Percentiles rank a stretch among this genome's conserved stretches.
These are phyloP conservation scores for Conringia planisiliqua DNA, from an alignment of 345 rosid species.

Conservation along the genomic window DNA sequence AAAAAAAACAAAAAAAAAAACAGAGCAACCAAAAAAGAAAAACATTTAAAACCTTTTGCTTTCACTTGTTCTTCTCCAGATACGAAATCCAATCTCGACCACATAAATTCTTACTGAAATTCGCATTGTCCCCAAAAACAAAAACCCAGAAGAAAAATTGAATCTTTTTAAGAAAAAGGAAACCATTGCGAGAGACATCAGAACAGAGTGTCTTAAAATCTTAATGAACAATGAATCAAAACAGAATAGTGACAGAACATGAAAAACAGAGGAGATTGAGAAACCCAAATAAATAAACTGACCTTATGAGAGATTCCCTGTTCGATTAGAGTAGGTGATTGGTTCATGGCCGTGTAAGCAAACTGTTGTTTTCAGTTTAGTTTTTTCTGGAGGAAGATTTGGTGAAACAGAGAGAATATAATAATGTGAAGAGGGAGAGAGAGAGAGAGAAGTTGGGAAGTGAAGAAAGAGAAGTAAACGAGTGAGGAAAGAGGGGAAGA, in stretches of 20 bases:
- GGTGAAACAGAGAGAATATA: conserved; percentile 30
- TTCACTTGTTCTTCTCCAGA: conserved; percentile 17
- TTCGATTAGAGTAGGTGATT: conserved; percentile 41
- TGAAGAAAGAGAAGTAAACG: conserved; percentile 29
- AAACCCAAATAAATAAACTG: neutral
- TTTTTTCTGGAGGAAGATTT: conserved; percentile 10
- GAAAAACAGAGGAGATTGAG: neutral
- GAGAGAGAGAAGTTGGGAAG: conserved; percentile 39
- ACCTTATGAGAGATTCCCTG: conserved; percentile 57
- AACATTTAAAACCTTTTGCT: neutral
- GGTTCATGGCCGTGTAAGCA: conserved; percentile 41
- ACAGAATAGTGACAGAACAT: neutral
- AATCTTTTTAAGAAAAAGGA: neutral
- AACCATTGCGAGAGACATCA: neutral
- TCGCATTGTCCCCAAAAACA: conserved; percentile 8
- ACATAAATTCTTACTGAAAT: conserved; percentile 3
- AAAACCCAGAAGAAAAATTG: conserved; percentile 18
- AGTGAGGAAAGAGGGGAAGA: conserved; percentile 32
- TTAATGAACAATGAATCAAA: neutral
- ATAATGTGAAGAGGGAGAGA: conserved; percentile 32
- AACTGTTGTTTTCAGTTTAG: conserved; percentile 14
- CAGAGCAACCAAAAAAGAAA: neutral
- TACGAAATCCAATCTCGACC: conserved; percentile 13
- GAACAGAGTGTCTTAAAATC: neutral
- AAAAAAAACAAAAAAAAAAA: conserved; percentile 1